Base-by-base conservation (phyloP, 2,329 filamentous ascomycete genomes). In the Alternaria alternata region DNA sequence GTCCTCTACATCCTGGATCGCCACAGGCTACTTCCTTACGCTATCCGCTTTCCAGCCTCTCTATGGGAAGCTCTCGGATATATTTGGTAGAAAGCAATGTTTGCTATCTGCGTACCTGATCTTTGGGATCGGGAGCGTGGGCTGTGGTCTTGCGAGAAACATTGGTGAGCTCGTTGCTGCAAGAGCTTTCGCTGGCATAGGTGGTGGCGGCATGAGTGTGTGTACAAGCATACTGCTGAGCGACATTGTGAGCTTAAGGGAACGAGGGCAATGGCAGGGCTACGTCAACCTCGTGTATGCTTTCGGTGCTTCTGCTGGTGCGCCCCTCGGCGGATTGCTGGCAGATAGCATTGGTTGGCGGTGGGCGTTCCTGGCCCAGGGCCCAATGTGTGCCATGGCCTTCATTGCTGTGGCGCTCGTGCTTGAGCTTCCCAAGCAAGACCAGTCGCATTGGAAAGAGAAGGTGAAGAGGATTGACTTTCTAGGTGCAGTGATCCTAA, bases 1-100 rank as follows among this genome's bases (percentile, higher is more conserved):
- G 53, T 92, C 90, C 72, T 87, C 86, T 65, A 92, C 90, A 4
- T 90, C 87, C 53, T 93, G 91, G 91, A 89, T 93, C 59, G 90
- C 90, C 28, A 74, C 66, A 12, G 86, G 85, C 9, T 91, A 94
- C 75, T 90, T 93, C 69, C 82, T 94, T 53, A 92, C 91, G 1
- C 79, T 92, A 52, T 91, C 90, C 3, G 89, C 88, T 22, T 92
- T 90, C 67, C 91, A 94, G 73, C 91, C 91, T 1, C 79, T 93
- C 0, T 93, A 90, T 66, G 90, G 90, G 47, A 90, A 89, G 67
- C 80, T 91, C 5, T 88, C 84, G 51, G 89, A 91, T 70, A 90
- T 92, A 32, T 91, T 91, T 67, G 89, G 89, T 11, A 85, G 90
- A 6, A 91, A 91, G 70, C 69, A 83, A 70, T 88, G 86, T 64